A percentile compares a stretch with the other conserved stretches of the same genome.
phyloP scores from a whole-genome alignment of 306 rosid species.

The Canavalia gladiata region DNA sequence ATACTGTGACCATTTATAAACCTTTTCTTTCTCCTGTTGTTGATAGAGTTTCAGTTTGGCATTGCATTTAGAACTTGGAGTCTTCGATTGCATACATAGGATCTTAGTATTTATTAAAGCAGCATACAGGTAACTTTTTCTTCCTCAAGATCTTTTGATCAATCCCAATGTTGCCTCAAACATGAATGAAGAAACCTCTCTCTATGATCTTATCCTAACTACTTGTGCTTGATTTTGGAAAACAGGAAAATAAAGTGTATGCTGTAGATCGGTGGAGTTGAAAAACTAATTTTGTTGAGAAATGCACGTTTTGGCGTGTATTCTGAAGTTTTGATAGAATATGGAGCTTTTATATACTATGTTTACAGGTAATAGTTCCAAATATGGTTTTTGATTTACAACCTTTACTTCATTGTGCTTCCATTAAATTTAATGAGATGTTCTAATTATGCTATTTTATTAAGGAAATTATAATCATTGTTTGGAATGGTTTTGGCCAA shows the following conservation, averaged over 20 bases:
- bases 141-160: constrained; percentile 31
- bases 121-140: constrained; percentile 3
- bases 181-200: no score
- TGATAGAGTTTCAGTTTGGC: background rate
- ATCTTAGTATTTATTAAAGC: constrained; percentile 16
- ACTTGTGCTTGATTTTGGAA: constrained; percentile 41
- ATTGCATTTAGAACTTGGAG: constrained; percentile 11
- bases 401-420: constrained; percentile 34
- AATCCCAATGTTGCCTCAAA: constrained; percentile 33
- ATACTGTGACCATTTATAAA: background rate
- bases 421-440: constrained; percentile 43
- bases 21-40: background rate
- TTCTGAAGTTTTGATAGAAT: constrained; percentile 96
- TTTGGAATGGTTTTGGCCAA: constrained; percentile 81
- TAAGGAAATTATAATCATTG: constrained; percentile 93
- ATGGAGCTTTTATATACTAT: constrained; percentile 93
- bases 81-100: background rate
- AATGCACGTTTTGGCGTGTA: constrained; percentile 90
- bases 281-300: constrained; percentile 88
- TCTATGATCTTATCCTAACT: constrained; percentile 36
- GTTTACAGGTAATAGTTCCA: constrained; percentile 77
- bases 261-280: constrained; percentile 70
- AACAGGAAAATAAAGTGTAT: constrained; percentile 61
- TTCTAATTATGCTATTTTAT: constrained; percentile 49
- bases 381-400: constrained; percentile 6